phyloP scores from a whole-genome alignment of 257 asterid genomes.

The Cinchona pubescens region DNA sequence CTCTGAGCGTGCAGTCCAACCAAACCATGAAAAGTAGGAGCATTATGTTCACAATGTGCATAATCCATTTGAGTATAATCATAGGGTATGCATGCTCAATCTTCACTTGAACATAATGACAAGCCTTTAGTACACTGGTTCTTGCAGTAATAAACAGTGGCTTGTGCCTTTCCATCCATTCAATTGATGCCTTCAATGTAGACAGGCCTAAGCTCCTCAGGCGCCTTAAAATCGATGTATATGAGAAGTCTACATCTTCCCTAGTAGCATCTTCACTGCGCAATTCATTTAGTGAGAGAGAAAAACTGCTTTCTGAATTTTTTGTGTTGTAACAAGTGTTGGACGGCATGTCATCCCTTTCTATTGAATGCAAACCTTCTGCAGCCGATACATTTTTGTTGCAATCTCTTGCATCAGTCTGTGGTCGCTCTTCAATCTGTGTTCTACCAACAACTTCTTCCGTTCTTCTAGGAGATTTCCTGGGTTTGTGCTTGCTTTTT shows the following conservation, averaged over 20 bases:
- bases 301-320: slow-evolving; percentile 24
- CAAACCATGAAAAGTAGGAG: slow-evolving; percentile 77
- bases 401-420: slow-evolving; percentile 33
- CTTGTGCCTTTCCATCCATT: slow-evolving; percentile 65
- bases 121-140: slow-evolving; percentile 35
- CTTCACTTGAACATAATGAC: slow-evolving; percentile 51
- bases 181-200: slow-evolving; percentile 50
- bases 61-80: slow-evolving; percentile 60
- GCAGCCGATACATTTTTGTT: slow-evolving; percentile 31
- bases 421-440: slow-evolving; percentile 27
- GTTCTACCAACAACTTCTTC: slow-evolving; percentile 35
- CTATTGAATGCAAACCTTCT: slow-evolving; percentile 34
- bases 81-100: slow-evolving; percentile 61
- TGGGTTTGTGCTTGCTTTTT: slow-evolving; percentile 46
- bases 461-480: slow-evolving; percentile 50
- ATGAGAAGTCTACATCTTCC: slow-evolving; percentile 45
- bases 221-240: slow-evolving; percentile 47
- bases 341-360: slow-evolving; percentile 30
- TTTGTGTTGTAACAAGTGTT: slow-evolving; percentile 20
- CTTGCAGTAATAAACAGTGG: slow-evolving; percentile 44
- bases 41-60: slow-evolving; percentile 56
- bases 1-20: slow-evolving; percentile 89
- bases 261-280: slow-evolving; percentile 26
- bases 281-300: slow-evolving; percentile 25
- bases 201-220: slow-evolving; percentile 50